A percentile compares a stretch with the other conserved stretches of the same genome.
Conservation (phyloP, 805 yeast species). For the Candida methanosorbosa region DNA sequence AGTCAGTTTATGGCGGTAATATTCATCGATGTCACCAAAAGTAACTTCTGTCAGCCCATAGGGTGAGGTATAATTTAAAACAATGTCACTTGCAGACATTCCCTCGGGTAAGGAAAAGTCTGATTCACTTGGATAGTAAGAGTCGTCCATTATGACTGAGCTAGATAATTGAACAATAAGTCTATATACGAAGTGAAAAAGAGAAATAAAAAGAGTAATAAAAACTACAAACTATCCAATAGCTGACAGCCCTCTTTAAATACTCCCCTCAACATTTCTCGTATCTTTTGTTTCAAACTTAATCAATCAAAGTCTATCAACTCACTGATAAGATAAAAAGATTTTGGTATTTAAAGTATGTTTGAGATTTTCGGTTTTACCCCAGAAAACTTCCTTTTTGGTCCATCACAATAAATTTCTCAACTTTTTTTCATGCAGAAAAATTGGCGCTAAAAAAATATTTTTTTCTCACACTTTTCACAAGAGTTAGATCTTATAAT, state of each 20-base stretch:
- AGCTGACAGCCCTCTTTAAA: too few relatives aligned
- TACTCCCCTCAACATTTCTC: too few relatives aligned
- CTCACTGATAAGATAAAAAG: too few relatives aligned
- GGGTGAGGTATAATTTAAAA: conserved; percentile 32
- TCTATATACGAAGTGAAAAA: not conserved
- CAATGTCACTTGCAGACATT: conserved; percentile 9
- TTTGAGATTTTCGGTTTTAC: too few relatives aligned
- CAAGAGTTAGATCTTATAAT: conserved; percentile 17
- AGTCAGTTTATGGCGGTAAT: conserved; percentile 24
- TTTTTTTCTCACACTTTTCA: too few relatives aligned
- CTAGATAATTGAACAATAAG: too few relatives aligned
- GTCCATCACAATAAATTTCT: conserved; percentile 21
- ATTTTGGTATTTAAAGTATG: too few relatives aligned
- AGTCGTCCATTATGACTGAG: conserved; percentile 2
- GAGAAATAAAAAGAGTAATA: not conserved
- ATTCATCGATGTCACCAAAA: conserved; percentile 33
- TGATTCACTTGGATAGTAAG: too few relatives aligned
- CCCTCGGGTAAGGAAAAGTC: conserved; percentile 11
- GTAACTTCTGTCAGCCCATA: conserved; percentile 30
- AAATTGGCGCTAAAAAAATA: not conserved
- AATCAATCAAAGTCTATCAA: too few relatives aligned
- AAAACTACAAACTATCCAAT: too few relatives aligned
- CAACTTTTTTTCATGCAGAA: too few relatives aligned
- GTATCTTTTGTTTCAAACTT: too few relatives aligned
- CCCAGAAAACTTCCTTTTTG: conserved; percentile 21